phyloP scores from a whole-genome alignment of 192 early-diverging fungal species.

The Thamnidium elegans region DNA sequence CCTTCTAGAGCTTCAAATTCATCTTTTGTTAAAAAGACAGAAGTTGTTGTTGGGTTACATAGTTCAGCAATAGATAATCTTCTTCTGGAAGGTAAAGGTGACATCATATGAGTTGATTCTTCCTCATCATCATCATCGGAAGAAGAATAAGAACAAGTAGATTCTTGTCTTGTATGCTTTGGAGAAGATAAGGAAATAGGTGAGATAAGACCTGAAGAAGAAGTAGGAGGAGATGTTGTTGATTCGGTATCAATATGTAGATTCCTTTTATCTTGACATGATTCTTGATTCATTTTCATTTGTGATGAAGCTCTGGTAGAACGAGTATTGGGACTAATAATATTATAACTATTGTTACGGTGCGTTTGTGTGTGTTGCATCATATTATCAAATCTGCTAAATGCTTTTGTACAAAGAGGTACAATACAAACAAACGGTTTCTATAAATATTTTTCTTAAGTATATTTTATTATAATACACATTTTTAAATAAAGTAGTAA shows the following conservation, averaged over 20 bases:
- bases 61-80: conserved; percentile 30
- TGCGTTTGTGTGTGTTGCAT: conserved; percentile 80
- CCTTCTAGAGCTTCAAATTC: conserved; percentile 37
- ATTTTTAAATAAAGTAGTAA: background rate
- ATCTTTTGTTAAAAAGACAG: conserved; percentile 26
- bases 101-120: too few species aligned
- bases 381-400: conserved; percentile 80
- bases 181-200: conserved; percentile 6
- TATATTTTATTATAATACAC: background rate
- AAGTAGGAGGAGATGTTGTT: background rate
- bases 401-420: conserved; percentile 59
- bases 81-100: background rate
- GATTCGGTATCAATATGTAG: background rate
- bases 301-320: conserved; percentile 7
- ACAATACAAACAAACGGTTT: conserved; percentile 74
- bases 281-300: background rate
- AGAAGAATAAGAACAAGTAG: background rate
- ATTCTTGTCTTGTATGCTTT: too few species aligned
- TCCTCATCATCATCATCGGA: conserved; percentile 3
- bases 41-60: conserved; percentile 26
- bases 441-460: conserved; percentile 34
- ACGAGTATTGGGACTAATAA: conserved; percentile 11
- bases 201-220: background rate
- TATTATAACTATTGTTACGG: conserved; percentile 5
- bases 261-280: too few species aligned